phyloP scores from a whole-genome alignment of 306 rosid genomes.

The Mimosa pudica region DNA sequence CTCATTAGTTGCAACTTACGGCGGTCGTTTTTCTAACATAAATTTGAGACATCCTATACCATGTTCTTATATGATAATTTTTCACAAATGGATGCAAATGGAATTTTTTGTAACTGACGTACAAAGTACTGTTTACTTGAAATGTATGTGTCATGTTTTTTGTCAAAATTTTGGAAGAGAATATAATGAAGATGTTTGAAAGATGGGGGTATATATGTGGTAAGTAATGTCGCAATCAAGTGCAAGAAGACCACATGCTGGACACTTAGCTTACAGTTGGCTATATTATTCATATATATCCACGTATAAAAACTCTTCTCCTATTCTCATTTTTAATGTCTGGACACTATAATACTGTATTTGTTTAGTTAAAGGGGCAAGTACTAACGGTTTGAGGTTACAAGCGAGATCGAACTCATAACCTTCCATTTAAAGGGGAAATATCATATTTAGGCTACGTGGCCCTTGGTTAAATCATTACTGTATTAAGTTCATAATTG shows the following conservation, averaged over 20 bases:
- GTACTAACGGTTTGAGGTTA: too few relatives aligned
- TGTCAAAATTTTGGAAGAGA: neutral
- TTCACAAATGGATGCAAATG: too few relatives aligned
- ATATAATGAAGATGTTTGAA: conserved; percentile 14
- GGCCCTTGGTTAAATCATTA: neutral
- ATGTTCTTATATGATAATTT: too few relatives aligned
- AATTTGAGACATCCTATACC: too few relatives aligned
- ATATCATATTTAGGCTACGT: too few relatives aligned
- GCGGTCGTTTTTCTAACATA: too few relatives aligned
- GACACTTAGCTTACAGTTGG: neutral
- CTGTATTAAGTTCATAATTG: neutral
- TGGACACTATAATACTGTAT: neutral
- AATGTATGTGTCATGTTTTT: neutral
- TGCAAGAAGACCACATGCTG: conserved; percentile 39
- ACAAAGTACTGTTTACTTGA: too few relatives aligned
- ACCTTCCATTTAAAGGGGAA: too few relatives aligned
- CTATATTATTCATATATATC: neutral
- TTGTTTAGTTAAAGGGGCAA: too few relatives aligned
- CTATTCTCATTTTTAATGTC: neutral
- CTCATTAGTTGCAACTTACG: too few relatives aligned
- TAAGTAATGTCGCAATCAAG: conserved; percentile 30
- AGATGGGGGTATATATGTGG: conserved; percentile 14
- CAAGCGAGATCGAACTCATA: too few relatives aligned
- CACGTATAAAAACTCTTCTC: neutral
- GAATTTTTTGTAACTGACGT: too few relatives aligned